Base-by-base conservation (phyloP, 1,284 basidiomycete genomes). In the Boletus calvinii region DNA sequence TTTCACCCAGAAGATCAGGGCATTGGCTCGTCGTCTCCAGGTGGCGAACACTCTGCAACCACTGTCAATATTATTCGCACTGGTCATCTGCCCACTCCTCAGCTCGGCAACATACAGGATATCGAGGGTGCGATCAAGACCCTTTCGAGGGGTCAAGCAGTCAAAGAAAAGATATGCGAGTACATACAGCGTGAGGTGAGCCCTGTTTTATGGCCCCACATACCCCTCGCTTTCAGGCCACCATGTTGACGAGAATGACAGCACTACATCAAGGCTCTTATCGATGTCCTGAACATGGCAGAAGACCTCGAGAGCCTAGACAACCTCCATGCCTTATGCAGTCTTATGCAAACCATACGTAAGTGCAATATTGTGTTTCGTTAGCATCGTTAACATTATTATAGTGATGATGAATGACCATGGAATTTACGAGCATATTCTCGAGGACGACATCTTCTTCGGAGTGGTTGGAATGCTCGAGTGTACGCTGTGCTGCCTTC, bases 361-460 rank as follows among this genome's bases (percentile, higher is more conserved):
- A 71, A 70, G 92, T 81, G 50, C 36, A 10, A 13, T 22, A 17
- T 29, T 46, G 47, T 50, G 35, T 26, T 48, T 43, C 32, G 18
- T 56, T 49, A 43, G 44, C 30, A 5, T 53, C 30, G 32, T 59
- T 65, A 40, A 69, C 45, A 29, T 47, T 35, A 44, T 42, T 46
- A n/a, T 64, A 97, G 94, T 99, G 54, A 84, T 93, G 76, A 81
- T 98, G 64, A 98, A 98, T 68, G 97, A 99, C 72, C 94, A 94
- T 67, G 82, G 81, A 46, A 84, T 99, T 64, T 94, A 96, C 68
- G 97, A 99, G 72, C 90, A 95, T 68, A 90, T 99, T 59, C 78
- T 99, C 35, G 87, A 93, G 55, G 96, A 99, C 64, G 91, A 96
- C 41, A 76, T 95, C 52, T 98, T 98, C 72, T 80, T 90, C 59